phyloP scores from a whole-genome alignment of 192 early-diverging fungal species.

The Umbelopsis isabellina region DNA sequence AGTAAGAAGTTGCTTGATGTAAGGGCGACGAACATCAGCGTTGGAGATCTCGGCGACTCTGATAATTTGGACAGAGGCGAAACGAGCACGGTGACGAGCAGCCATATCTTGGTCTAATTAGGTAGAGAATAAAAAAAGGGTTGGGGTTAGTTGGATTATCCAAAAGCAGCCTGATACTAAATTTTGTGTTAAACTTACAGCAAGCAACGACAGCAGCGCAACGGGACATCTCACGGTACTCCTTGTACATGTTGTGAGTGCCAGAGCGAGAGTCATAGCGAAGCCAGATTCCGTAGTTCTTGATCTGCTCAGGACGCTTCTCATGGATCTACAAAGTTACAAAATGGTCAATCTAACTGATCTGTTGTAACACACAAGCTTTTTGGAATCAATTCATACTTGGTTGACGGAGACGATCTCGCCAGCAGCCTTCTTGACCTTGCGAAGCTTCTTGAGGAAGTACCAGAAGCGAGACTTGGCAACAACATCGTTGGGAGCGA shows the following conservation, averaged over 20 bases:
- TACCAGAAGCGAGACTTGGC: constrained; percentile 99
- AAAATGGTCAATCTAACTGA: background rate
- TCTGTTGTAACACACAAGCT: constrained; percentile 52
- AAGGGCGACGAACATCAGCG: constrained; percentile 90
- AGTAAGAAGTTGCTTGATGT: constrained; percentile 94
- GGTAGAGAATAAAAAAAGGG: background rate
- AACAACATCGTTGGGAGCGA: constrained; percentile 97
- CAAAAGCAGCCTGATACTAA: background rate
- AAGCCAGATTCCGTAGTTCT: constrained; percentile 99
- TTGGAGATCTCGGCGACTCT: constrained; percentile 90
- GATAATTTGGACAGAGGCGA: constrained; percentile 97
- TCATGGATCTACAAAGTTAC: constrained; percentile 74
- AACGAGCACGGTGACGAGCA: constrained; percentile 96
- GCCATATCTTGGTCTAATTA: constrained; percentile 93
- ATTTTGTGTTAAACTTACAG: constrained; percentile 43
- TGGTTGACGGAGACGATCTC: constrained; percentile 98
- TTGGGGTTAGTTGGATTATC: background rate
- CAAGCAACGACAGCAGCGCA: constrained; percentile 66
- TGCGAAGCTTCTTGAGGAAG: constrained; percentile 96
- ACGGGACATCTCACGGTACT: constrained; percentile 97
- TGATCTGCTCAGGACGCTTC: constrained; percentile 86
- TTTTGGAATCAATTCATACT: constrained; percentile 63
- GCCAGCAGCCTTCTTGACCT: constrained; percentile 98
- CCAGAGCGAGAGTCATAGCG: constrained; percentile 99
- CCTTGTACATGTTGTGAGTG: constrained; percentile 99